Percentiles rank a stretch among this genome's conserved stretches.
Evolutionary conservation across 495 filamentous ascomycete species (phyloP).

Genomic region (Neurospora sp.): DNA sequence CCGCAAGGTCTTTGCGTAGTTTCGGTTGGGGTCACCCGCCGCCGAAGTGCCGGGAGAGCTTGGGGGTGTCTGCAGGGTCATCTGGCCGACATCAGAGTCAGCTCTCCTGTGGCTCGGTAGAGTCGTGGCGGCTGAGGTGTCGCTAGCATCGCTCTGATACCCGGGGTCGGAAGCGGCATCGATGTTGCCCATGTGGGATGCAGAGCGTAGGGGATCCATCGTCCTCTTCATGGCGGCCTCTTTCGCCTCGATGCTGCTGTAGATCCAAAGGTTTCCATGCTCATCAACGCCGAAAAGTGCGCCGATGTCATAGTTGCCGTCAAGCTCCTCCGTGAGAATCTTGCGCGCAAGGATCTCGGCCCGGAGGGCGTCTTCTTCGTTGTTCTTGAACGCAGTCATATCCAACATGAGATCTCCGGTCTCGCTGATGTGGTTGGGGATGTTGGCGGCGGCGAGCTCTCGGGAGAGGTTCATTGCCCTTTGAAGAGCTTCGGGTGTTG

Average conservation of each 20-base stretch:
- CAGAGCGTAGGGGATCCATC: slow-evolving; percentile 31
- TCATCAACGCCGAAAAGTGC: slow-evolving; percentile 91
- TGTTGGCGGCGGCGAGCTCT: slow-evolving; percentile 80
- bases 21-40: slow-evolving; percentile 58
- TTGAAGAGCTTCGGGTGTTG: slow-evolving; percentile 63
- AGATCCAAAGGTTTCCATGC: slow-evolving; percentile 96
- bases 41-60: slow-evolving; percentile 55
- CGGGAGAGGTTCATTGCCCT: slow-evolving; percentile 80
- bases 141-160: slow-evolving; percentile 70
- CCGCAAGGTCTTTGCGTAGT: slow-evolving; percentile 95
- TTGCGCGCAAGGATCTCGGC: slow-evolving; percentile 92
- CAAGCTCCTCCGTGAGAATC: slow-evolving; percentile 86
- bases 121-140: slow-evolving; percentile 28
- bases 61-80: slow-evolving; percentile 63
- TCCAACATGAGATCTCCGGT: slow-evolving; percentile 96
- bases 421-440: slow-evolving; percentile 82
- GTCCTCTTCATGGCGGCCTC: slow-evolving; percentile 49
- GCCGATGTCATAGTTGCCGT: slow-evolving; percentile 93
- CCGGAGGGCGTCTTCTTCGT: slow-evolving; percentile 79
- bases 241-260: slow-evolving; percentile 94
- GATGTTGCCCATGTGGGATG: slow-evolving; percentile 40
- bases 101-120: slow-evolving; percentile 35
- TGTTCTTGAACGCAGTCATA: slow-evolving; percentile 93
- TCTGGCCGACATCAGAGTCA: slow-evolving; percentile 59
- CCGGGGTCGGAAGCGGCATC: slow-evolving; percentile 87